A percentile compares a stretch with the other conserved stretches of the same genome.
These are phyloP conservation scores for Penicillium cataractarum DNA, from an alignment of 495 filamentous ascomycete genomes.

Conservation along the genomic window DNA sequence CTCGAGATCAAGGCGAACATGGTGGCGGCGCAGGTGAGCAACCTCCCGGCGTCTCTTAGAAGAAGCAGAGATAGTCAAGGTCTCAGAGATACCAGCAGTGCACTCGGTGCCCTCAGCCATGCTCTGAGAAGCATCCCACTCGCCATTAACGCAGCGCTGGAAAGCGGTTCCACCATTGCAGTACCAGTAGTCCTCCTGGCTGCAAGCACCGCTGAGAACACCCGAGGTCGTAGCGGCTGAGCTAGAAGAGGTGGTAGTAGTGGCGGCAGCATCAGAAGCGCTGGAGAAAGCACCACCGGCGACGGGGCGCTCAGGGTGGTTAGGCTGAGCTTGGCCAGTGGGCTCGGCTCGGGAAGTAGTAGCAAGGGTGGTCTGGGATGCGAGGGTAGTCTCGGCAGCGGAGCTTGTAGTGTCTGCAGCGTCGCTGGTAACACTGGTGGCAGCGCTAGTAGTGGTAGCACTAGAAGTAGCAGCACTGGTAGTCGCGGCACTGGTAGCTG, in stretches of 20 bases:
- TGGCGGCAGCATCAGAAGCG: background rate
- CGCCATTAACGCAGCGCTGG: slow-evolving; percentile 62
- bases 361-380: slow-evolving; percentile 5
- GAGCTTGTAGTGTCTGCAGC: background rate
- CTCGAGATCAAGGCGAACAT: background rate
- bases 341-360: background rate
- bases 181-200: slow-evolving; percentile 59
- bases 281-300: background rate
- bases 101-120: slow-evolving; percentile 57
- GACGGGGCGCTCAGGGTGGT: background rate
- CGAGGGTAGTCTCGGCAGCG: background rate
- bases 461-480: slow-evolving; percentile 20
- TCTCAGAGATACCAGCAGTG: slow-evolving; percentile 45
- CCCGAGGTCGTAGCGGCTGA: slow-evolving; percentile 15
- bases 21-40: background rate
- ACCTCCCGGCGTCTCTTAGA: background rate
- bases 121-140: slow-evolving; percentile 52
- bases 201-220: slow-evolving; percentile 48
- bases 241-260: slow-evolving; percentile 9
- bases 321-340: background rate
- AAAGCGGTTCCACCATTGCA: slow-evolving; percentile 56
- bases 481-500: slow-evolving; percentile 16
- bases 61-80: slow-evolving; percentile 34
- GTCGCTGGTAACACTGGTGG: slow-evolving; percentile 21
- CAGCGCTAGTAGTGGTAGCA: slow-evolving; percentile 7